Conservation (phyloP, 257 asterid species). For the Jacaranda copaia region DNA sequence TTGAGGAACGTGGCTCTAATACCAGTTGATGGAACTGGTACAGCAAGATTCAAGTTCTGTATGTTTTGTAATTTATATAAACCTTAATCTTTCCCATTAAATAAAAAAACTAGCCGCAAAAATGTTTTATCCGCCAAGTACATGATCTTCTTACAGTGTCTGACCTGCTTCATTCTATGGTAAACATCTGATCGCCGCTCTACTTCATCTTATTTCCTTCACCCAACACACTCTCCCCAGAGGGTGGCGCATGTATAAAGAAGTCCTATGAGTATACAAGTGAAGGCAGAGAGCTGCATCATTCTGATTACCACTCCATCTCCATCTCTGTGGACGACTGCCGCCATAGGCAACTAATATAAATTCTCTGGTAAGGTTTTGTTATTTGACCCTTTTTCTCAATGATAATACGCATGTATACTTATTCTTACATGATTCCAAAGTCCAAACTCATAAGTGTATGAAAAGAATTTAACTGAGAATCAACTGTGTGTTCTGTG, state of each 20-base stretch:
- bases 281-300: constrained; percentile 15
- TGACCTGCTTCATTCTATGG: constrained; percentile 42
- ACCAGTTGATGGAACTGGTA: too few relatives aligned
- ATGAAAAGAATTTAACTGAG: background rate
- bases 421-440: background rate
- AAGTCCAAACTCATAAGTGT: background rate
- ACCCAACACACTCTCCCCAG: constrained; percentile 34
- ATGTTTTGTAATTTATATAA: too few relatives aligned
- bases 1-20: too few relatives aligned
- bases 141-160: constrained; percentile 38
- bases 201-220: too few relatives aligned
- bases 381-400: background rate
- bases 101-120: background rate
- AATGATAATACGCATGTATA: background rate
- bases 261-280: background rate
- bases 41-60: too few relatives aligned
- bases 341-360: constrained; percentile 23
- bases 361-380: constrained; percentile 19
- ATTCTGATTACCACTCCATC: constrained; percentile 25
- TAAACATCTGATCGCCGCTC: constrained; percentile 30
- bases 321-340: constrained; percentile 21
- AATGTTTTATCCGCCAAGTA: constrained; percentile 40
- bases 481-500: constrained; percentile 8
- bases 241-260: constrained; percentile 31
- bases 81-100: background rate